Evolutionary conservation across 2,329 filamentous ascomycete genomes (phyloP).

Genomic region (Corniculantispora saksenae): DNA sequence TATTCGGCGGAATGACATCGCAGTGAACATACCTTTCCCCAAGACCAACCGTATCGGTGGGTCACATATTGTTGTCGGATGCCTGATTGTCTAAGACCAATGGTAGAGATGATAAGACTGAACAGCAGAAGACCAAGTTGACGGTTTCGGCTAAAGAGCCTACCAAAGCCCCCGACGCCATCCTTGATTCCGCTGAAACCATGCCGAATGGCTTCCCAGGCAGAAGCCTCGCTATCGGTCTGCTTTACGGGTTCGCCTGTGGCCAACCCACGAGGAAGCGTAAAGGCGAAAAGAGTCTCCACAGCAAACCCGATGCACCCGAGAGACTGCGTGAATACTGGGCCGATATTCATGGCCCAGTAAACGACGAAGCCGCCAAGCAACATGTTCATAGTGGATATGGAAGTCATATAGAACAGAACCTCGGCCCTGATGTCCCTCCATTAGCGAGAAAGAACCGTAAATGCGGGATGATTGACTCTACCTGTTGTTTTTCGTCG

Average conservation of each 20-base stretch:
- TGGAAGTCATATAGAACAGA: slow-evolving; percentile 10
- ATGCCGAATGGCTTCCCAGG: not conserved
- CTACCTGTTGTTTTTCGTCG: slow-evolving; percentile 8
- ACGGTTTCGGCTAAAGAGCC: not conserved
- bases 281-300: not conserved
- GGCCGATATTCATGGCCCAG: slow-evolving; percentile 8
- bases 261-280: slow-evolving; percentile 8
- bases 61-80: slow-evolving; percentile 17
- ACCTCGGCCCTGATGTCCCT: slow-evolving; percentile 2
- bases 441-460: too few species aligned
- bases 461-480: too few species aligned
- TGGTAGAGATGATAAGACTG: slow-evolving; percentile 12
- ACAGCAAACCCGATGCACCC: not conserved
- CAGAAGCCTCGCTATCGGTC: not conserved
- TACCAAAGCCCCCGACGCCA: not conserved
- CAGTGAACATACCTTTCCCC: slow-evolving; percentile 3
- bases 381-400: not conserved
- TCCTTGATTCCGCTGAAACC: not conserved
- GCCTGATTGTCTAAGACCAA: not conserved
- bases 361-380: not conserved
- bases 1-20: not conserved
- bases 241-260: not conserved
- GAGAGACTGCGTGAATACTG: slow-evolving; percentile 5
- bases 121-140: slow-evolving; percentile 5
- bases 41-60: slow-evolving; percentile 16